Evolutionary conservation across 192 early-diverging fungal genomes (phyloP), one percentile per base, ranked within the genome.

Genomic region (Backusella morwellensis): DNA sequence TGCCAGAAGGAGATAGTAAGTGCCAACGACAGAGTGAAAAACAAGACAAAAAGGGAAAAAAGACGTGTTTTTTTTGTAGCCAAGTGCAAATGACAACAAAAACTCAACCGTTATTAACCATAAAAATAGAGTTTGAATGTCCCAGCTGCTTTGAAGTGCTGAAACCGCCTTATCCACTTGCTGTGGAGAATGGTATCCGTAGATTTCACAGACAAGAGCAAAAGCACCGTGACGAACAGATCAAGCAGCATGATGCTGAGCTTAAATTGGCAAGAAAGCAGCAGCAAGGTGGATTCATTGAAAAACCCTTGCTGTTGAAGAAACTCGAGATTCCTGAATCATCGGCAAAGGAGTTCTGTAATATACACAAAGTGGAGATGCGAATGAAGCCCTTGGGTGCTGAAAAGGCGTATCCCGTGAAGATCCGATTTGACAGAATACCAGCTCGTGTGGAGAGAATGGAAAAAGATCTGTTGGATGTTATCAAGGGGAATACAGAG

Each of bases 311-410:
- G 23, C 23, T 59, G 3, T 2, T 59, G 35, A 38, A 59, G 21
- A 74, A 70, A 26, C 8, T 19, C 15, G 38, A 56, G 44, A 54
- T 70, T 6, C 52, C 74, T n/a, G 71, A 67, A 23, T 66, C 23
- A 29, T 59, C 75, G 1, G 68, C 54, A 66, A 52, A 70, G 9
- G 23, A 23, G 1, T 87, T 89, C 56, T 89, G 88, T 77, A 79
- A 77, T 9, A 35, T 85, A 4, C 88, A 89, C 66, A 70, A 74
- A n/a, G 66, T 76, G 11, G 85, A 87, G 66, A 66, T 75, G 3
- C 56, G 32, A 0, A 76, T 86, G 21, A 78, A 83, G 1, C 88
- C 88, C 4, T 21, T 74, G 38, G 88, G 86, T 23, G 38, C 73
- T 3, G 23, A 80, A 32, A 77, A 73, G 6, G 73, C 81, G 4